Evolutionary conservation across 257 asterid species (phyloP), one percentile per base, ranked within the genome.

Genomic region (Nicotiana benthamiana): DNA sequence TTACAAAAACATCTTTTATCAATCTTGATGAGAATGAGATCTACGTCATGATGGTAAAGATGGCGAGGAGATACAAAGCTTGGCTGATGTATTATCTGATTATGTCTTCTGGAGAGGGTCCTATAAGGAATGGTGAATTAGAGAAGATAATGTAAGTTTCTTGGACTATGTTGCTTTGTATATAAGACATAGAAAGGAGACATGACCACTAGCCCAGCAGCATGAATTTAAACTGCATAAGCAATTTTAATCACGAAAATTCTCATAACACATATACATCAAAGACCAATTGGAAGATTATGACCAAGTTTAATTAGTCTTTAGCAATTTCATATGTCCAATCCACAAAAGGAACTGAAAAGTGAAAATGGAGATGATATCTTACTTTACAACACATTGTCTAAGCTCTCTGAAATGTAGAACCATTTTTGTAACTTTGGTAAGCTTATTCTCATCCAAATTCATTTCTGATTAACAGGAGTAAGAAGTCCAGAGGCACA

Each of bases 51-150:
- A 87, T 95, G 89, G 87, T 86, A 80, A 83, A 88, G 87, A 89
- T 95, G 80, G 97, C 93, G 0, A 82, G 81, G 81, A 89, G 89
- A 4, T 95, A 86, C 64, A 93, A 91, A 89, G 97, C 98, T 0
- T 93, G 98, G 95, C 79, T 95, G 65, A 84, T 90, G 90, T 95
- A 95, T 67, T 92, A 93, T 80, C 95, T 87, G 85, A 93, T 95
- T 15, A 92, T 93, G 93, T 88, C 97, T 13, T 59, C 80, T 28
- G 85, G 85, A 22, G 83, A 87, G 74, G 56, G n/a, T 68, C 17
- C 78, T 66, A 77, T 60, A 63, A 83, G 34, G 74, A 81, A 46
- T 24, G 32, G 32, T 70, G 81, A 80, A 20, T 64, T 81, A 64
- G 78, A 62, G 48, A 27, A 72, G 51, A 20, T 27, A 51, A n/a